Evolutionary conservation across 805 yeast species (phyloP).

Genomic region (Ogataea nonfermentans): DNA sequence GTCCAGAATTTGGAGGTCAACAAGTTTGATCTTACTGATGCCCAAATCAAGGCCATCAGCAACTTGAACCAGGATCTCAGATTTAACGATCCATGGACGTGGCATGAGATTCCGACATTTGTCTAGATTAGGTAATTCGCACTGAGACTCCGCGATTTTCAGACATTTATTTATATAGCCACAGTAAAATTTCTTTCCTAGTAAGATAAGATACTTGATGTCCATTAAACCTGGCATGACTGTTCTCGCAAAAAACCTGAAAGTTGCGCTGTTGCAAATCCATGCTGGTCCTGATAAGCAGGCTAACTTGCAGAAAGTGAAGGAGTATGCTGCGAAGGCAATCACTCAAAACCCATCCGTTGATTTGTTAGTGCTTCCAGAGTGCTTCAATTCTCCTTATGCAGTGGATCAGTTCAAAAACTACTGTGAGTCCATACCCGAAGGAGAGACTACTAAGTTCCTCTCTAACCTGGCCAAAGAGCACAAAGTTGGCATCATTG

Average conservation of each 20-base stretch:
- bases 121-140: constrained; percentile 15
- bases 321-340: constrained; percentile 63
- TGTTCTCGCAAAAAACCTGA: constrained; percentile 52
- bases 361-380: constrained; percentile 84
- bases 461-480: constrained; percentile 66
- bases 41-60: constrained; percentile 54
- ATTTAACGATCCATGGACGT: constrained; percentile 73
- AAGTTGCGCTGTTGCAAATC: constrained; percentile 83
- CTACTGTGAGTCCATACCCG: constrained; percentile 84
- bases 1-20: constrained; percentile 56
- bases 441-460: constrained; percentile 63
- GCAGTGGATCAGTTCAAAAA: constrained; percentile 81
- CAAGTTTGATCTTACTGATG: constrained; percentile 49
- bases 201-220: constrained; percentile 8
- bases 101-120: constrained; percentile 37
- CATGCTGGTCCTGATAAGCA: constrained; percentile 78
- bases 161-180: too few relatives aligned
- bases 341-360: constrained; percentile 48
- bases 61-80: constrained; percentile 66
- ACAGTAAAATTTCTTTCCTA: background rate
- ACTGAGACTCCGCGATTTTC: too few relatives aligned
- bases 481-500: constrained; percentile 64
- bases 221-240: constrained; percentile 17
- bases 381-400: constrained; percentile 95
- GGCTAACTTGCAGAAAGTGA: constrained; percentile 71